A percentile compares a stretch with the other conserved stretches of the same genome.
Conservation (phyloP, 2,329 filamentous ascomycete genomes). For the Aspergillus piperis region DNA sequence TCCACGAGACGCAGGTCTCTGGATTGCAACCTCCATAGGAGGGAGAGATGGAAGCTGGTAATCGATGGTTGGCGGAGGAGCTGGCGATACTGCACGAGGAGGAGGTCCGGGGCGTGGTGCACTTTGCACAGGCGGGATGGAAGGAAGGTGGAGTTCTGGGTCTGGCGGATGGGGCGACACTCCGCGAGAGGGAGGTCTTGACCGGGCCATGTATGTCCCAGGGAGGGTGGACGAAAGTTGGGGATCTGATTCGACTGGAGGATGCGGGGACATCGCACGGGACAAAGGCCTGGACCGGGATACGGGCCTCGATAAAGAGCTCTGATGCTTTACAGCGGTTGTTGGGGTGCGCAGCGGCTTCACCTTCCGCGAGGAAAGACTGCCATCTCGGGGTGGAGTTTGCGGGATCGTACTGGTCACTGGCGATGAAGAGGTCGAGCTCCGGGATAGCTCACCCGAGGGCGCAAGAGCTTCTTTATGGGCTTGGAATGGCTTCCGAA, state of each 20-base stretch:
- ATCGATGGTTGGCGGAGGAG: constrained; percentile 9
- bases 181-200: constrained; percentile 22
- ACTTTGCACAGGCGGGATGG: constrained; percentile 8
- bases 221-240: constrained; percentile 12
- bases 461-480: constrained; percentile 55
- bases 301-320: constrained; percentile 36
- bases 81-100: constrained; percentile 17
- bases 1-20: constrained; percentile 15
- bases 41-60: constrained; percentile 5
- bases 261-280: constrained; percentile 29
- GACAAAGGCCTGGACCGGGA: constrained; percentile 36
- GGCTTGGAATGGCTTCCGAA: constrained; percentile 66
- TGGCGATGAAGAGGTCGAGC: constrained; percentile 36
- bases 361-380: constrained; percentile 27
- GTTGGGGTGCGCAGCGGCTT: constrained; percentile 41
- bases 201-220: constrained; percentile 3
- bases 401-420: constrained; percentile 39
- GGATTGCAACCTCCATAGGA: constrained; percentile 8
- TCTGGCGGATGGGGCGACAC: constrained; percentile 8
- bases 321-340: constrained; percentile 41
- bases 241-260: constrained; percentile 17
- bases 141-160: constrained; percentile 19
- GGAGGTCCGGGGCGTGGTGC: constrained; percentile 7
- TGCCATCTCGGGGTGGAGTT: constrained; percentile 38
- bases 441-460: constrained; percentile 35